Percentiles rank a stretch among this genome's conserved stretches.
Evolutionary conservation across 257 asterid genomes (phyloP).

Genomic region (Ballota nigra): DNA sequence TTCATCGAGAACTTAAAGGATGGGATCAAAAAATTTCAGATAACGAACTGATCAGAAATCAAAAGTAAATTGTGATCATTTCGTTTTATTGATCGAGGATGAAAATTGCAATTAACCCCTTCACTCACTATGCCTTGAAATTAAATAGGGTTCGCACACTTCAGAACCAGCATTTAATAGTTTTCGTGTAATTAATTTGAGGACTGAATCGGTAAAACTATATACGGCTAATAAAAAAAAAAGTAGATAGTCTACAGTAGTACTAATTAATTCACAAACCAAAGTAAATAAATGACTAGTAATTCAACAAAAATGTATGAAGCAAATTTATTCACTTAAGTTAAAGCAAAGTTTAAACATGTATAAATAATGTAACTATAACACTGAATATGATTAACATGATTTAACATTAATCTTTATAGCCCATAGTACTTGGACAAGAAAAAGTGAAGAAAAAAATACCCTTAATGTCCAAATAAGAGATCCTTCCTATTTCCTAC

Average conservation of each 20-base stretch:
- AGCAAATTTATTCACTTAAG: too few species aligned
- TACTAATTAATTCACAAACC: background rate
- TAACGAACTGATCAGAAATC: too few species aligned
- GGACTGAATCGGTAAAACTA: too few species aligned
- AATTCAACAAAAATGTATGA: background rate
- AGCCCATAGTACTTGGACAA: background rate
- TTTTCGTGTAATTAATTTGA: background rate
- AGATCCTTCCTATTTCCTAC: background rate
- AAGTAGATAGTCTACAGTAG: background rate
- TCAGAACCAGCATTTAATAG: conserved; percentile 13
- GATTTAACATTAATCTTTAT: background rate
- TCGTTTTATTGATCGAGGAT: too few species aligned
- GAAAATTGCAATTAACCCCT: too few species aligned
- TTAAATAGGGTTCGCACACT: background rate
- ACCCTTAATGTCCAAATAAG: background rate
- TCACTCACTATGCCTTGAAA: background rate
- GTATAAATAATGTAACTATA: background rate
- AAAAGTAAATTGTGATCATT: too few species aligned
- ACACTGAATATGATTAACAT: background rate
- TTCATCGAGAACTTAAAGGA: too few species aligned
- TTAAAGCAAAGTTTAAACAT: too few species aligned
- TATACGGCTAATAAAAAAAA: background rate
- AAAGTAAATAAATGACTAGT: background rate
- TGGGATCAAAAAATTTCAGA: background rate
- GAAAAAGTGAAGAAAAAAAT: background rate